Conservation (phyloP, 192 early-diverging fungal species). For the Gonapodya prolifera region DNA sequence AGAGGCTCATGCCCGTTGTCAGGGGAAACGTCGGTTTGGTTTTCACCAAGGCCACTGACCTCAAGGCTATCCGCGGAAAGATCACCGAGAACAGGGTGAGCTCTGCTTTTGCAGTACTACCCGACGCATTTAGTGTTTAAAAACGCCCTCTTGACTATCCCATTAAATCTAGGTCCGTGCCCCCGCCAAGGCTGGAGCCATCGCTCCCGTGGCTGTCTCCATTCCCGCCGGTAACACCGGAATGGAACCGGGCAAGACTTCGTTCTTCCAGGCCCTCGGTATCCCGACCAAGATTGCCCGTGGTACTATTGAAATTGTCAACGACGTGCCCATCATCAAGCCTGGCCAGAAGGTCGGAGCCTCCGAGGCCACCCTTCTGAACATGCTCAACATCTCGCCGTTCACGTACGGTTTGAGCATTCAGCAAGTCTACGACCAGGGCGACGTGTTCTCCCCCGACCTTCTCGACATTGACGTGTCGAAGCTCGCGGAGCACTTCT, state of each 20-base stretch:
- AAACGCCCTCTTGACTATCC: too few relatives aligned
- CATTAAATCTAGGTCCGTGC: slow-evolving; percentile 51
- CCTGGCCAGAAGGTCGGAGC: slow-evolving; percentile 87
- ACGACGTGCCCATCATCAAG: slow-evolving; percentile 86
- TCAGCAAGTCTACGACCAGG: slow-evolving; percentile 82
- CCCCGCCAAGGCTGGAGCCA: slow-evolving; percentile 88
- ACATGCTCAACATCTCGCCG: slow-evolving; percentile 99
- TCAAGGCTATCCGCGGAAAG: slow-evolving; percentile 85
- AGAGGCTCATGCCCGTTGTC: slow-evolving; percentile 72
- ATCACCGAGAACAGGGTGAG: slow-evolving; percentile 77
- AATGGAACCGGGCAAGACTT: slow-evolving; percentile 99
- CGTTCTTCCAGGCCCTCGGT: slow-evolving; percentile 99
- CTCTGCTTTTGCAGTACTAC: too few relatives aligned
- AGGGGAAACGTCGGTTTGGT: slow-evolving; percentile 98
- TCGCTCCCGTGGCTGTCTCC: slow-evolving; percentile 86
- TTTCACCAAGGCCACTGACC: slow-evolving; percentile 89
- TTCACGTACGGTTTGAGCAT: slow-evolving; percentile 99
- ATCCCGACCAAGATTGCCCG: slow-evolving; percentile 99
- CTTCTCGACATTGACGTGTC: slow-evolving; percentile 85
- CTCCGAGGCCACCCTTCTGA: slow-evolving; percentile 95
- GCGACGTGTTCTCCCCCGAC: slow-evolving; percentile 70
- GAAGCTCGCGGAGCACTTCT: slow-evolving; percentile 48
- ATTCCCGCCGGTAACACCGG: slow-evolving; percentile 97
- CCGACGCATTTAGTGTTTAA: too few relatives aligned
- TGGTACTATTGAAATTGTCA: slow-evolving; percentile 99